Conservation (phyloP, 2,329 filamentous ascomycete species). For the Alternaria dauci region DNA sequence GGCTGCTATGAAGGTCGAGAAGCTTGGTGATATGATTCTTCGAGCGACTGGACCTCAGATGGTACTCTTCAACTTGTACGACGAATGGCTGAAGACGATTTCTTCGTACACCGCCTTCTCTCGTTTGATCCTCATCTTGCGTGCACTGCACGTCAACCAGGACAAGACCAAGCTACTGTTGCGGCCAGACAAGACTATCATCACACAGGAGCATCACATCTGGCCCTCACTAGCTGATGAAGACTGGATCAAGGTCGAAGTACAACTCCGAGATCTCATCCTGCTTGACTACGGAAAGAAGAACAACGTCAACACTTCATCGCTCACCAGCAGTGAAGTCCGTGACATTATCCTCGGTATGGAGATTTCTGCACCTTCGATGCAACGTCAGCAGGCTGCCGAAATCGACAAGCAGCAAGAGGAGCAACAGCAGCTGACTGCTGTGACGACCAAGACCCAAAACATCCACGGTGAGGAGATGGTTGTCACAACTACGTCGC, state of each 20-base stretch:
- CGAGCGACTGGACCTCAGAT: constrained; percentile 99
- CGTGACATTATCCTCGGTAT: constrained; percentile 98
- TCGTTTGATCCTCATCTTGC: constrained; percentile 88
- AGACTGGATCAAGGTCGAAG: constrained; percentile 99
- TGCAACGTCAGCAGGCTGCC: constrained; percentile 97
- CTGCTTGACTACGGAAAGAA: constrained; percentile 99
- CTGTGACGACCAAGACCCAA: constrained; percentile 97
- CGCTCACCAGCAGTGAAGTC: constrained; percentile 94
- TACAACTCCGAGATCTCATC: constrained; percentile 92
- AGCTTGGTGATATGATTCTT: constrained; percentile 98
- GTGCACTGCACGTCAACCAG: constrained; percentile 95
- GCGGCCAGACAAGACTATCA: constrained; percentile 95
- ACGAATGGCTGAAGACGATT: constrained; percentile 98
- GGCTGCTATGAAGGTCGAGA: constrained; percentile 99
- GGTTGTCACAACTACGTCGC: constrained; percentile 96
- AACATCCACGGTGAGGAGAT: constrained; percentile 98
- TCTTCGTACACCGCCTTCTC: constrained; percentile 99
- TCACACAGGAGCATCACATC: constrained; percentile 98
- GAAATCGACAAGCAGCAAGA: constrained; percentile 99
- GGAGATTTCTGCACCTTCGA: constrained; percentile 97
- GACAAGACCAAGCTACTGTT: constrained; percentile 98
- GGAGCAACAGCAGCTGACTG: constrained; percentile 94
- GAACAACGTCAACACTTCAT: constrained; percentile 99
- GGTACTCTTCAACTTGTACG: constrained; percentile 98
- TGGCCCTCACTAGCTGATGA: constrained; percentile 95